Percentiles rank a stretch among this genome's conserved stretches.
Conservation (phyloP, 345 rosid genomes). For the Brassica incana region DNA sequence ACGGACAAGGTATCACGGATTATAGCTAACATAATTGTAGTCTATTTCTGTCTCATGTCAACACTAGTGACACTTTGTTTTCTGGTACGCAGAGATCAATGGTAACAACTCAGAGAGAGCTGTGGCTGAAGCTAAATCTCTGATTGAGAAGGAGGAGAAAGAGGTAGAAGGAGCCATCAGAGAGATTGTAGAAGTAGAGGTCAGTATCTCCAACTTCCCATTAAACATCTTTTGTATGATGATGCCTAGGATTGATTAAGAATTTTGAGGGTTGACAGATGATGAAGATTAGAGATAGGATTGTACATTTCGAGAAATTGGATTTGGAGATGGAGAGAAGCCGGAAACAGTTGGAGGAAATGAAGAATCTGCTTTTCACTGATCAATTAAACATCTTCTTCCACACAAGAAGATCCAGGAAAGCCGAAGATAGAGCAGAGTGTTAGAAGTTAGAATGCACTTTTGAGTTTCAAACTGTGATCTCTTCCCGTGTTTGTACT, state of each 20-base stretch:
- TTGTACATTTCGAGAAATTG: slow-evolving; percentile 68
- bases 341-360: slow-evolving; percentile 69
- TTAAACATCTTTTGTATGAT: neutral
- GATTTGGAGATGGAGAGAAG: slow-evolving; percentile 86
- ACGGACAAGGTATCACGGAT: slow-evolving; percentile 44
- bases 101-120: slow-evolving; percentile 43
- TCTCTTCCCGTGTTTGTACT: neutral
- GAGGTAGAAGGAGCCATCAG: slow-evolving; percentile 65
- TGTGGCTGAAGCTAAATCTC: slow-evolving; percentile 47
- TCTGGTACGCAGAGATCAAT: slow-evolving; percentile 48
- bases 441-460: slow-evolving; percentile 32
- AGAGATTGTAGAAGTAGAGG: slow-evolving; percentile 64
- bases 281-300: slow-evolving; percentile 69
- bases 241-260: neutral
- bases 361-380: slow-evolving; percentile 69
- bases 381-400: slow-evolving; percentile 74
- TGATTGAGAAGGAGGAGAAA: slow-evolving; percentile 63
- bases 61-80: slow-evolving; percentile 6
- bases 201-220: slow-evolving; percentile 32
- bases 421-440: slow-evolving; percentile 38
- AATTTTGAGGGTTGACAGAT: slow-evolving; percentile 47
- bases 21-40: neutral
- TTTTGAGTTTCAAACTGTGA: neutral
- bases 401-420: slow-evolving; percentile 48
- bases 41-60: slow-evolving; percentile 5